Base-by-base conservation (phyloP, 2,329 filamentous ascomycete genomes). In the Nemania sp. region DNA sequence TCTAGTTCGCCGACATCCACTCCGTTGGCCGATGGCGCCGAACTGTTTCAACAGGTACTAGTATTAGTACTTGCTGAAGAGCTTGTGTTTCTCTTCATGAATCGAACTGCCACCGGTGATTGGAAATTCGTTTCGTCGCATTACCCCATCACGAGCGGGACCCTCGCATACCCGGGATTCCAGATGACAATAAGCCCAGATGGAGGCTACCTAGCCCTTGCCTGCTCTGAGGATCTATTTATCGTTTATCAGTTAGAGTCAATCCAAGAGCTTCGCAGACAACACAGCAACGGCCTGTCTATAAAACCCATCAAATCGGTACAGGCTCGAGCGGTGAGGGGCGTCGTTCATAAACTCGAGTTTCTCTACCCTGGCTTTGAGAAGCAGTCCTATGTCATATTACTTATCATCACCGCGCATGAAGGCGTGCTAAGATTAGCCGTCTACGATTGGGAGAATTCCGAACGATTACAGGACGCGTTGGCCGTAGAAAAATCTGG, bases 291-390 rank as follows among this genome's bases (percentile, higher is more conserved):
- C 43, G 75, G 77, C 35, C 79, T 81, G n/a, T 75, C 80, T 70
- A 78, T 92, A 66, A 79, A 83, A 10, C 92, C 91, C 1, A 86
- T 97, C 64, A 84, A 84, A 67, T 79, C 77, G 0, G 78, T 73
- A 45, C 76, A 80, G 20, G 75, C 82, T 20, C 82, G 85, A 10
- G 71, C 79, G 10, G 82, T 93, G 7, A 86, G 89, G 7, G 94
- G 93, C 0, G 84, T 90, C n/a, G 93, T 98, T 63, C 85, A 95
- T 73, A 92, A 93, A 73, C 90, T 98, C 84, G 92, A 94, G 24
- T 99, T 98, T 71, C 84, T 99, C 2, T 89, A 92, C 67, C 92
- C 94, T 7, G 85, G 85, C 10, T 80, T 86, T 0, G 86, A 88
- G 61, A 90, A 94, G 68, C 85, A 88, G 10, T 84, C 90, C 62